Conservation (phyloP, 2,329 filamentous ascomycete genomes). For the Paradendryphiella salina region DNA sequence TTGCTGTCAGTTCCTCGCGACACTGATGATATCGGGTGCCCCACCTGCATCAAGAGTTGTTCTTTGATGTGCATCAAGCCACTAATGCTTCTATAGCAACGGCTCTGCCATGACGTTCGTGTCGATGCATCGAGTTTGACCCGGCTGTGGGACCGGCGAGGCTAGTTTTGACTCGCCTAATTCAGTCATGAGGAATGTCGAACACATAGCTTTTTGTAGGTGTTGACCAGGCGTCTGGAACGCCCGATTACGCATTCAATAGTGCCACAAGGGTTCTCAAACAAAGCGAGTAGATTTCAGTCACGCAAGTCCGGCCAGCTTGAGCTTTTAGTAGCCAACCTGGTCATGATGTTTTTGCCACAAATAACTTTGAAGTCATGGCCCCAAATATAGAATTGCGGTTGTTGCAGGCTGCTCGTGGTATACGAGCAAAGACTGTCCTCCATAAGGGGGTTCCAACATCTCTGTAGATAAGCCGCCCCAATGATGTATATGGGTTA, state of each 20-base stretch:
- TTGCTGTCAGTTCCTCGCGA: not conserved
- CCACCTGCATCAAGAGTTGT: conserved; percentile 1
- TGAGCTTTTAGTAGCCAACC: too few species aligned
- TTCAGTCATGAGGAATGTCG: conserved; percentile 8
- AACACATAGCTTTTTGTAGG: conserved; percentile 3
- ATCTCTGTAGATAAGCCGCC: too few species aligned
- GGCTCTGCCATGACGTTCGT: conserved; percentile 14
- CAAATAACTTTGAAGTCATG: not conserved
- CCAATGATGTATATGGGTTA: too few species aligned
- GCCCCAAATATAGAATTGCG: not conserved
- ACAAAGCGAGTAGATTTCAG: not conserved
- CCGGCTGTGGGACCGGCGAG: conserved; percentile 7
- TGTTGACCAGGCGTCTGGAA: conserved; percentile 1
- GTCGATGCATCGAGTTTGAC: conserved; percentile 11
- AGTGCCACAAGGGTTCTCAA: not conserved
- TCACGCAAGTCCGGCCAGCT: too few species aligned
- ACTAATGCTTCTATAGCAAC: conserved; percentile 14
- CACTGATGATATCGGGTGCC: not conserved
- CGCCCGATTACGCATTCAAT: not conserved
- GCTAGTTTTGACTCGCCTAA: conserved; percentile 19
- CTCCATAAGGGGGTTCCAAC: too few species aligned
- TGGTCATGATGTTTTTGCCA: not conserved
- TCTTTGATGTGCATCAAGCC: conserved; percentile 3
- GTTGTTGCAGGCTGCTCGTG: not conserved
- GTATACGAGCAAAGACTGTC: not conserved